phyloP scores from a whole-genome alignment of 495 filamentous ascomycete genomes.

The Chaetomium cochliodes region DNA sequence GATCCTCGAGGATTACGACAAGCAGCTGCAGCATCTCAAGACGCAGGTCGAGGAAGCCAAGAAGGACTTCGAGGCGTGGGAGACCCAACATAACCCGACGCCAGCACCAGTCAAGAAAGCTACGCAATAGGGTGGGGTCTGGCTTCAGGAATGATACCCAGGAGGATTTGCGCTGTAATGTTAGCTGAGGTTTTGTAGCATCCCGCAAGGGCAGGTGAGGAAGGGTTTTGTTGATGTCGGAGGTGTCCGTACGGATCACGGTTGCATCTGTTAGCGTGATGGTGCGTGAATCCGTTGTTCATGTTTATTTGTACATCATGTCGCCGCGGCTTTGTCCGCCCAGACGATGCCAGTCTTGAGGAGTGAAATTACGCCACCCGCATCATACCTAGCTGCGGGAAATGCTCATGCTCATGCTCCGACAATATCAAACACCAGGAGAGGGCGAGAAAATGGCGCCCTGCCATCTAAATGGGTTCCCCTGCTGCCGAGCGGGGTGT shows the following conservation, averaged over 20 bases:
- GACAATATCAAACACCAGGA: slow-evolving; percentile 3
- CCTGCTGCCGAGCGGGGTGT: neutral
- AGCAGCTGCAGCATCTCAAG: slow-evolving; percentile 80
- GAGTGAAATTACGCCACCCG: neutral
- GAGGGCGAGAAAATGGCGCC: neutral
- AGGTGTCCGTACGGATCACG: neutral
- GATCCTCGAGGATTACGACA: slow-evolving; percentile 88
- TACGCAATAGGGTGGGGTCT: neutral
- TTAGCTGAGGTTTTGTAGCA: neutral
- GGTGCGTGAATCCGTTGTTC: neutral
- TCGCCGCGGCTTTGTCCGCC: neutral
- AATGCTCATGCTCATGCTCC: neutral
- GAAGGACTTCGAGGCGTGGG: slow-evolving; percentile 76
- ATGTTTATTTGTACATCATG: slow-evolving; percentile 4
- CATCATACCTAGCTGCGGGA: neutral
- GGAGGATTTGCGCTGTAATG: slow-evolving; percentile 8
- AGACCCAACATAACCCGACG: slow-evolving; percentile 53
- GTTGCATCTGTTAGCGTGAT: neutral
- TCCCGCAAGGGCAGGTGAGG: neutral
- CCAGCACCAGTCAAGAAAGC: slow-evolving; percentile 18
- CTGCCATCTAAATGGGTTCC: neutral
- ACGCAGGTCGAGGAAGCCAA: slow-evolving; percentile 75
- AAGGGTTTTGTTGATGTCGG: neutral
- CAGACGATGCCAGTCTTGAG: neutral
- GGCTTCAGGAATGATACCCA: slow-evolving; percentile 17